Base-by-base conservation (phyloP, 1,284 basidiomycete species). In the Cutaneotrichosporon arboriforme region DNA sequence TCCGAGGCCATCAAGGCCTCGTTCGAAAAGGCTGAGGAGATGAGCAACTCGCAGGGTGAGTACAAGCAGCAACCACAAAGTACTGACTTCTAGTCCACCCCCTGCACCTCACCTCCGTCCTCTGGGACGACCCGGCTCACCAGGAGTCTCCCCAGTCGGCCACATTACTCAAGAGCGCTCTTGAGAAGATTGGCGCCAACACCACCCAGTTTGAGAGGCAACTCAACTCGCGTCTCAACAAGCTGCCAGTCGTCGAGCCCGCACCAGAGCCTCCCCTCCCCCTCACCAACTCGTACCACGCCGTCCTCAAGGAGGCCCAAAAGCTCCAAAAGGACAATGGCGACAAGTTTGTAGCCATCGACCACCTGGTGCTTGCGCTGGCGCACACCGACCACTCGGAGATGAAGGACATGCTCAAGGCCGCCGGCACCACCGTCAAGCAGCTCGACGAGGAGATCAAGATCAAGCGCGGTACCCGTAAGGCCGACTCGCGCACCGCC, bases 301-400 rank as follows among this genome's bases (percentile, higher is more conserved):
- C 86, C 65, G 82, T 91, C 41, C 74, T 96, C 22, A 82, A 84
- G 18, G 87, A 89, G 60, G 90, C 92, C 0, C 86, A 90, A 58
- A 80, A 78, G 17, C 76, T 89, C 9, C 87, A 88, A 68, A 90
- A 90, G 74, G 87, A 84, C 23, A 77, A 81, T 64, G 87, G 90
- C 70, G 94, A 97, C 73, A 84, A 87, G 7, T 97, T 87, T 74
- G 87, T 97, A 57, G 92, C 93, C 0, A 87, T 96, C 70, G 93
- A 97, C 63, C 87, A 84, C 67, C 74, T 90, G 26, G 68, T 89
- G 26, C 77, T 87, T 42, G 90, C 88, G 1, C 80, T 92, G 45
- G 68, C 89, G 58, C 84, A 77, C 58, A 76, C 78, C 51, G 62
- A 74, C 47, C 62, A 61, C 22, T 60, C 65, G 9, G 74, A 73